These are phyloP conservation scores for Clitopilus hobsonii DNA, from an alignment of 768 basidiomycete species.

Conservation along the genomic window DNA sequence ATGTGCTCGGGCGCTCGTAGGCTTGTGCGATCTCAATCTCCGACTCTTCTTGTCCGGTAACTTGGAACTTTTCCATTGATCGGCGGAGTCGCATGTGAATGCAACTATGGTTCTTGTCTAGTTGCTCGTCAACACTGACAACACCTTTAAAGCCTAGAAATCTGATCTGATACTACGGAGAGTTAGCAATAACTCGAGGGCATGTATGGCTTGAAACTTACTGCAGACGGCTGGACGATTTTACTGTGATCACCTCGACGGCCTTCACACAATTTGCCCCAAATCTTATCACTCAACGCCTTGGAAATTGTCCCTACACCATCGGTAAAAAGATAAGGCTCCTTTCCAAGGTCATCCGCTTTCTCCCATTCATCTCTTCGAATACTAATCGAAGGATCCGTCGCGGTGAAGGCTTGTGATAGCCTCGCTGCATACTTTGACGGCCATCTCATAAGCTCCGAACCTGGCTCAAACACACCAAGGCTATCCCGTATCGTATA, in stretches of 20 bases:
- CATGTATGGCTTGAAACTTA: too few relatives aligned
- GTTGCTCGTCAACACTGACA: constrained; percentile 57
- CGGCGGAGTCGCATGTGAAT: constrained; percentile 65
- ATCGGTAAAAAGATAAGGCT: constrained; percentile 33
- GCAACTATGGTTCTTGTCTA: constrained; percentile 39
- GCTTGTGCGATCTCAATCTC: constrained; percentile 72
- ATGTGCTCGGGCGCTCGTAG: constrained; percentile 52
- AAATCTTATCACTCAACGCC: constrained; percentile 40
- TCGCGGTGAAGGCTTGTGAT: constrained; percentile 81
- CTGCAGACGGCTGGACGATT: constrained; percentile 52
- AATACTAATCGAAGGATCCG: constrained; percentile 69
- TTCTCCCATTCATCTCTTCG: constrained; percentile 53
- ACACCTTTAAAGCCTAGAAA: constrained; percentile 84
- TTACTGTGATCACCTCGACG: constrained; percentile 27
- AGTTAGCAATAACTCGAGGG: too few relatives aligned
- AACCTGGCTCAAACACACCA: constrained; percentile 64
- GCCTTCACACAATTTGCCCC: constrained; percentile 44
- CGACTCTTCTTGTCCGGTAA: constrained; percentile 39
- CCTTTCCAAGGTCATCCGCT: constrained; percentile 50
- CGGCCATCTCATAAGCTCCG: constrained; percentile 44
- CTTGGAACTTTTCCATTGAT: constrained; percentile 76
- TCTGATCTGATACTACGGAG: constrained; percentile 70
- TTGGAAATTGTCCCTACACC: not conserved
- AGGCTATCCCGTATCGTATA: constrained; percentile 55
- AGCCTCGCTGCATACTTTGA: constrained; percentile 83